Percentiles rank a stretch among this genome's conserved stretches.
Conservation (phyloP, 2,329 filamentous ascomycete genomes). For the Alternaria gansuensis region DNA sequence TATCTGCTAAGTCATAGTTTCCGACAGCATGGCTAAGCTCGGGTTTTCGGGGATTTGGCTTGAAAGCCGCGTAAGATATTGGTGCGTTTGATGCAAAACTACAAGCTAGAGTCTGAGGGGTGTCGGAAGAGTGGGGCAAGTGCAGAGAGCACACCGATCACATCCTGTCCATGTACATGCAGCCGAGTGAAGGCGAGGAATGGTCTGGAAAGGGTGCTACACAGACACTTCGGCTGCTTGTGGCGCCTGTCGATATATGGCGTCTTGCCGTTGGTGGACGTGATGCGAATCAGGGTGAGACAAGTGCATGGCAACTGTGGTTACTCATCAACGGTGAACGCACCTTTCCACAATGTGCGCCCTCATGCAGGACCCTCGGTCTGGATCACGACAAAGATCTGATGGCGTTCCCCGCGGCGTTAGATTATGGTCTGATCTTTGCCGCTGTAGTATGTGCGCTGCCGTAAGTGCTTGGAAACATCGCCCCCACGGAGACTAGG, state of each 20-base stretch:
- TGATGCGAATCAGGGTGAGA: background rate
- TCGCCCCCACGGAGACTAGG: background rate
- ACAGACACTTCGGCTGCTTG: background rate
- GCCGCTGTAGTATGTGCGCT: background rate
- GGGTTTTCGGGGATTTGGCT: constrained; percentile 12
- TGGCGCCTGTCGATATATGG: constrained; percentile 3
- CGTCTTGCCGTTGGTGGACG: background rate
- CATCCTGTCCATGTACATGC: background rate
- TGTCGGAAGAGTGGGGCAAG: constrained; percentile 1
- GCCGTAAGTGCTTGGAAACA: background rate
- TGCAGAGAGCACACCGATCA: constrained; percentile 10
- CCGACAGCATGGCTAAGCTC: background rate
- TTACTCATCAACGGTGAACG: background rate
- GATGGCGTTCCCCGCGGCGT: background rate
- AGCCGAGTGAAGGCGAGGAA: background rate
- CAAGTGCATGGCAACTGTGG: constrained; percentile 3
- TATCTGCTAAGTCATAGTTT: background rate
- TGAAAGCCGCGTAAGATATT: background rate
- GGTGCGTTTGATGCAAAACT: background rate
- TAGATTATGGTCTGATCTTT: constrained; percentile 8
- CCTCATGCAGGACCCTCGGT: constrained; percentile 9
- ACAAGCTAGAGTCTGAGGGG: background rate
- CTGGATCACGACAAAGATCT: constrained; percentile 4
- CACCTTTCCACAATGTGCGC: constrained; percentile 4
- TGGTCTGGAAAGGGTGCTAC: background rate